A percentile compares a stretch with the other conserved stretches of the same genome.
Evolutionary conservation across 352 stramenopile genomes (phyloP).

Genomic region (Globisporangium camurandrum): DNA sequence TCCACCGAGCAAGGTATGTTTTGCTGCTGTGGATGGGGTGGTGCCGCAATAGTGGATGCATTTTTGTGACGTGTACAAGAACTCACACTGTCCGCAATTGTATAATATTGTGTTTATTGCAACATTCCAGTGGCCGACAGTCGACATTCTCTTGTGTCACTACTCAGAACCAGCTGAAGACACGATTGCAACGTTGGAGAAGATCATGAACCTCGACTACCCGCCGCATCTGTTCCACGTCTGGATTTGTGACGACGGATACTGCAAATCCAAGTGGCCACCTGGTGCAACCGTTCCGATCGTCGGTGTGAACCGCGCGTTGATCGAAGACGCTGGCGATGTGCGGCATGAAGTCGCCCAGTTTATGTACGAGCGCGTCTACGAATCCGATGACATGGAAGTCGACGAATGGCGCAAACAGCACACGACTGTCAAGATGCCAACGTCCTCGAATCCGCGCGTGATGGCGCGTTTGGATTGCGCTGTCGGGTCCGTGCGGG

Average conservation of each 20-base stretch:
- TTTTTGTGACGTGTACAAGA: too few relatives aligned
- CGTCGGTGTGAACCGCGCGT: conserved; percentile 86
- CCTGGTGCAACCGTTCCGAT: conserved; percentile 89
- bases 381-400: conserved; percentile 65
- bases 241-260: conserved; percentile 86
- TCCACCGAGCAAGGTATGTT: too few relatives aligned
- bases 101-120: too few relatives aligned
- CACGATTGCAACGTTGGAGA: conserved; percentile 81
- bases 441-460: conserved; percentile 77
- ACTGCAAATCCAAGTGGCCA: conserved; percentile 86
- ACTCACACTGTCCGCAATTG: too few relatives aligned
- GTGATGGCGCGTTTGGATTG: conserved; percentile 79
- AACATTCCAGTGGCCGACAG: conserved; percentile 83
- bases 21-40: too few relatives aligned
- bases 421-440: conserved; percentile 78
- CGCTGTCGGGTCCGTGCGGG: conserved; percentile 76
- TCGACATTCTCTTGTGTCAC: conserved; percentile 87
- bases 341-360: conserved; percentile 73
- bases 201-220: conserved; percentile 84
- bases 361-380: conserved; percentile 83
- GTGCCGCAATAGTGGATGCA: too few relatives aligned
- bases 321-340: conserved; percentile 82
- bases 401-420: conserved; percentile 82
- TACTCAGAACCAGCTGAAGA: conserved; percentile 87
- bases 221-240: conserved; percentile 81